phyloP scores from a whole-genome alignment of 2,329 filamentous ascomycete species.

The Helotiales sp. region DNA sequence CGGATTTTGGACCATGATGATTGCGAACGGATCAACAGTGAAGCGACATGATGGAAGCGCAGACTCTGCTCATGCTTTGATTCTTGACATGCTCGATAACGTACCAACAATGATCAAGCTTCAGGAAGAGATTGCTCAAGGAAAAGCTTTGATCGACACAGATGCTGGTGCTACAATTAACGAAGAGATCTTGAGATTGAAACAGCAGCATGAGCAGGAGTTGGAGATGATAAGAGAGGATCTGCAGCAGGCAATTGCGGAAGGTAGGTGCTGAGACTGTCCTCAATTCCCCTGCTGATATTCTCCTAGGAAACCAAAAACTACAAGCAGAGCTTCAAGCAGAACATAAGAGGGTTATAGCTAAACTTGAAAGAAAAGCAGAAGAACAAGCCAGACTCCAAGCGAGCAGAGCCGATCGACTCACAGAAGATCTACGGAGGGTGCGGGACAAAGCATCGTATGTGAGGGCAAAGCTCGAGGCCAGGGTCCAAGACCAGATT shows the following conservation, averaged over 20 bases:
- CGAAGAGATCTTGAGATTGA: neutral
- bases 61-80: neutral
- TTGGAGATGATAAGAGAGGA: constrained; percentile 80
- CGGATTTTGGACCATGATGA: constrained; percentile 12
- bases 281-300: neutral
- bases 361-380: too few species aligned
- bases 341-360: too few species aligned
- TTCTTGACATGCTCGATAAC: constrained; percentile 4
- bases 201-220: constrained; percentile 62
- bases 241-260: constrained; percentile 72
- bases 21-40: neutral
- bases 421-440: too few species aligned
- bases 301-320: neutral
- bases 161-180: constrained; percentile 6
- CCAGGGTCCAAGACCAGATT: too few species aligned
- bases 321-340: constrained; percentile 2
- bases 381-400: too few species aligned
- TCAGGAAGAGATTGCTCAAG: constrained; percentile 12
- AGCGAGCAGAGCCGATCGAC: too few species aligned
- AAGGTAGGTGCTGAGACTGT: constrained; percentile 39
- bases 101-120: constrained; percentile 1
- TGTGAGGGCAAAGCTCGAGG: too few species aligned
- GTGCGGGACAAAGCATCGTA: too few species aligned
- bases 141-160: constrained; percentile 8
- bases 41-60: neutral